Conservation (phyloP, 2,329 filamentous ascomycete species). For the Sordariomycetes sp. region DNA sequence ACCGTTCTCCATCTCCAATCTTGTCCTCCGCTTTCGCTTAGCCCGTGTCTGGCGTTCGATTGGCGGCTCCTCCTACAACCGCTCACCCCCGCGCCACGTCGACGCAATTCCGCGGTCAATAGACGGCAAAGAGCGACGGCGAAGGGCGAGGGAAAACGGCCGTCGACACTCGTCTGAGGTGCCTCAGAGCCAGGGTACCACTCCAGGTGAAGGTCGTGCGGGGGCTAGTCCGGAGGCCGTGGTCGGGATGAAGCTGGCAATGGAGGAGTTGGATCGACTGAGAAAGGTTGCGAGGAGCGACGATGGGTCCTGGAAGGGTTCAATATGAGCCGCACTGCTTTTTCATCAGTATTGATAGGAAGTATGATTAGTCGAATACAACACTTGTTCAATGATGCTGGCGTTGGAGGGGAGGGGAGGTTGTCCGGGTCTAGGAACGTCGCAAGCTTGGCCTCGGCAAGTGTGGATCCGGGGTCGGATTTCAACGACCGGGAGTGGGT, state of each 20-base stretch:
- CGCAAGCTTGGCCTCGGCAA: too few relatives aligned
- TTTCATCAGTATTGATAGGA: too few relatives aligned
- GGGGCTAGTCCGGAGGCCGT: slow-evolving; percentile 14
- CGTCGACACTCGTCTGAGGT: slow-evolving; percentile 12
- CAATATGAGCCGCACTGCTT: too few relatives aligned
- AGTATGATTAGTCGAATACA: too few relatives aligned
- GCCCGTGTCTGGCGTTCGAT: slow-evolving; percentile 14
- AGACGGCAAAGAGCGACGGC: slow-evolving; percentile 18
- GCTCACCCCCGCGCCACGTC: background rate
- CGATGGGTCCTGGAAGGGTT: too few relatives aligned
- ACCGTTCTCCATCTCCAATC: slow-evolving; percentile 12
- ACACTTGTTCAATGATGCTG: too few relatives aligned
- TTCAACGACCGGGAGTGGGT: too few relatives aligned
- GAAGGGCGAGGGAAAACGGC: slow-evolving; percentile 17
- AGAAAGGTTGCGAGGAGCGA: slow-evolving; percentile 14
- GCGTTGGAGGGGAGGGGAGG: too few relatives aligned
- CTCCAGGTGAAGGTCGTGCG: slow-evolving; percentile 8
- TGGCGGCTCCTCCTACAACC: slow-evolving; percentile 8
- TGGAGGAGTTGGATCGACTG: slow-evolving; percentile 20
- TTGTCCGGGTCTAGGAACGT: too few relatives aligned
- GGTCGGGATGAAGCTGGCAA: slow-evolving; percentile 17
- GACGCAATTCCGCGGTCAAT: slow-evolving; percentile 7
- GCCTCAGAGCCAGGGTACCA: slow-evolving; percentile 10
- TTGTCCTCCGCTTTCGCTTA: slow-evolving; percentile 13
- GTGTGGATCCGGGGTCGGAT: too few relatives aligned